Evolutionary conservation across 805 yeast species (phyloP).

Genomic region (Myxozyma sirexii): DNA sequence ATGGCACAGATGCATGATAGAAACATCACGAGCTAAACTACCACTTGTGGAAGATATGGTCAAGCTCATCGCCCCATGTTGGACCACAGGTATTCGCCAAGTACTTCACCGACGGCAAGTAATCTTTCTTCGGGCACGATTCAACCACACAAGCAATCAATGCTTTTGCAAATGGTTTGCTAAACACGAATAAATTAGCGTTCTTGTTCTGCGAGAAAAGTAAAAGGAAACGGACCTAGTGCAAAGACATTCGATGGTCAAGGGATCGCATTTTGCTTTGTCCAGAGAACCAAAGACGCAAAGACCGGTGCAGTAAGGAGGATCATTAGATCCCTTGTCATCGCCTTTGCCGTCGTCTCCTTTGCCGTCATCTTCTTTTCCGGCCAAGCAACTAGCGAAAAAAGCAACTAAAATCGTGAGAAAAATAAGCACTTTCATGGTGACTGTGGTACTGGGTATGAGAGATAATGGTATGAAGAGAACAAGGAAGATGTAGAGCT

Average conservation of each 20-base stretch:
- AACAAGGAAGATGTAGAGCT: too few species aligned
- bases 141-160: conserved; percentile 1
- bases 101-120: neutral
- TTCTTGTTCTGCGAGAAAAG: neutral
- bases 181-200: neutral
- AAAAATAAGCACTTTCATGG: neutral
- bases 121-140: neutral
- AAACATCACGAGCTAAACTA: too few species aligned
- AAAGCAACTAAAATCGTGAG: neutral
- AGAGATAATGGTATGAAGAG: too few species aligned
- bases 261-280: conserved; percentile 7
- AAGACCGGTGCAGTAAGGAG: conserved; percentile 14
- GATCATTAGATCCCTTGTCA: neutral
- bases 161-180: conserved; percentile 9
- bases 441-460: too few species aligned
- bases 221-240: conserved; percentile 13
- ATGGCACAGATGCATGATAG: too few species aligned
- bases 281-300: conserved; percentile 15
- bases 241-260: conserved; percentile 14
- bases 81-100: neutral
- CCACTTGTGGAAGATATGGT: conserved; percentile 4
- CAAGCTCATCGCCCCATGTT: neutral
- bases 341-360: neutral
- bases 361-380: neutral
- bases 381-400: neutral